Evolutionary conservation across 1,284 basidiomycete species (phyloP).

Genomic region (Ustilago crameri): DNA sequence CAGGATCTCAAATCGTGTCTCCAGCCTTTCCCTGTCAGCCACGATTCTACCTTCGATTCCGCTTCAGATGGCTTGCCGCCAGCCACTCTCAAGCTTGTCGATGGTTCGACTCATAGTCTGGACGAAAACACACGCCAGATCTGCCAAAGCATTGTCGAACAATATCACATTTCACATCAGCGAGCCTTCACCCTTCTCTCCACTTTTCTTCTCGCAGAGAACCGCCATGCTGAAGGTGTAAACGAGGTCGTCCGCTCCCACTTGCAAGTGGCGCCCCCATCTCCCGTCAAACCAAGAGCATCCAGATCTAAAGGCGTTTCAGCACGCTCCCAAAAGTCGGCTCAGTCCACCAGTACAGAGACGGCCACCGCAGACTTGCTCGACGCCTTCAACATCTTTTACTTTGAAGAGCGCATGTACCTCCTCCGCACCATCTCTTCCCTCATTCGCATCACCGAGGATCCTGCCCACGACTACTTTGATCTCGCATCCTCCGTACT

Average conservation of each 20-base stretch:
- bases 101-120: slow-evolving; percentile 75
- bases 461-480: slow-evolving; percentile 73
- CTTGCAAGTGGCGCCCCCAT: slow-evolving; percentile 15
- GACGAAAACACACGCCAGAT: slow-evolving; percentile 76
- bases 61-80: slow-evolving; percentile 9
- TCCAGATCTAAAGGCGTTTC: slow-evolving; percentile 4
- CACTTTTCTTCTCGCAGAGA: slow-evolving; percentile 82
- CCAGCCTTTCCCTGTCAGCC: slow-evolving; percentile 29
- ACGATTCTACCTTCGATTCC: slow-evolving; percentile 9
- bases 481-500: slow-evolving; percentile 73
- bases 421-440: slow-evolving; percentile 71
- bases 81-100: slow-evolving; percentile 74
- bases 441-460: slow-evolving; percentile 74
- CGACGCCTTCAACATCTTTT: slow-evolving; percentile 80
- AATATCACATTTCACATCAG: slow-evolving; percentile 80
- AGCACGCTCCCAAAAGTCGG: slow-evolving; percentile 4
- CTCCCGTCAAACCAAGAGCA: slow-evolving; percentile 16
- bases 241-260: slow-evolving; percentile 16
- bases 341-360: slow-evolving; percentile 7
- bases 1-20: slow-evolving; percentile 46
- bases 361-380: slow-evolving; percentile 70
- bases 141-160: slow-evolving; percentile 76
- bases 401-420: slow-evolving; percentile 80
- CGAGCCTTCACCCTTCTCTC: slow-evolving; percentile 78
- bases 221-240: slow-evolving; percentile 71